Conservation (phyloP, 805 yeast species). For the Saccharomycopsis sp. region DNA sequence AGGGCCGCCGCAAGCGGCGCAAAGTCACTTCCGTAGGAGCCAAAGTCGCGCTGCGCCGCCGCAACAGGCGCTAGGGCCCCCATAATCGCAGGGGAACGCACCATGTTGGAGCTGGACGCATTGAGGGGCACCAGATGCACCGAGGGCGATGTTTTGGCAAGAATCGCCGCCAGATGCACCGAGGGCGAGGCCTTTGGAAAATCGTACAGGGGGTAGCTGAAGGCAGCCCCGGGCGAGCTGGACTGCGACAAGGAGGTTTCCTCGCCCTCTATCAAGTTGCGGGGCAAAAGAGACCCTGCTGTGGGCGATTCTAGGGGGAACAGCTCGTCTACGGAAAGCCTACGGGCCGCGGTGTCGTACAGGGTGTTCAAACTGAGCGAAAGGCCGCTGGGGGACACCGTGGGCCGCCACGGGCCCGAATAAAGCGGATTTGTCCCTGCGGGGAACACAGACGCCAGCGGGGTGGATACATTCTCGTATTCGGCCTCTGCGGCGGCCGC, state of each 20-base stretch:
- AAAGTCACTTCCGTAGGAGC: background rate
- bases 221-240: background rate
- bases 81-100: background rate
- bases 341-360: background rate
- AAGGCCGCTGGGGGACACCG: background rate
- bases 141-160: background rate
- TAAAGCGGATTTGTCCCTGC: background rate
- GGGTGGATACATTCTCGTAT: background rate
- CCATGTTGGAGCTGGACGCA: background rate
- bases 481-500: background rate
- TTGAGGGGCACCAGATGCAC: background rate
- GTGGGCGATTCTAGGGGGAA: slow-evolving; percentile 3
- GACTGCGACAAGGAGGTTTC: slow-evolving; percentile 3
- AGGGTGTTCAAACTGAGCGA: background rate
- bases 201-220: background rate
- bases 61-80: background rate
- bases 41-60: background rate
- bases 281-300: slow-evolving; percentile 10
- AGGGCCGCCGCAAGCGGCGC: background rate
- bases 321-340: background rate
- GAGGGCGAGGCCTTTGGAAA: background rate
- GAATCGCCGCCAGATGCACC: background rate
- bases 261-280: slow-evolving; percentile 10
- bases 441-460: background rate
- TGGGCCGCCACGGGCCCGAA: background rate